These are phyloP conservation scores for Colletotrichum euphorbiae DNA, from an alignment of 2,329 filamentous ascomycete genomes.

Conservation along the genomic window DNA sequence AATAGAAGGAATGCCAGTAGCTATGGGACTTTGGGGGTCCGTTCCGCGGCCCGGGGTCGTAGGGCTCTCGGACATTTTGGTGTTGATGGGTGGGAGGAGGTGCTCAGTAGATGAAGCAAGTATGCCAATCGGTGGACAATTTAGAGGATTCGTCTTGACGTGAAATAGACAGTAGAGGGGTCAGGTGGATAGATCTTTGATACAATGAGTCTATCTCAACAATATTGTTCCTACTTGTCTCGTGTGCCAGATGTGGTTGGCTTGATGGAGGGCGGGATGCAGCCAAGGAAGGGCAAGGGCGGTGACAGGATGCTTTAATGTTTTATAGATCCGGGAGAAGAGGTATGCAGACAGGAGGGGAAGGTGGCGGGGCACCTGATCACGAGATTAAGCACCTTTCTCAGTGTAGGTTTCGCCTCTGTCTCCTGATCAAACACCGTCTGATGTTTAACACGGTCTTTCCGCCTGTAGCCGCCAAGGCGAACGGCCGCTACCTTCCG, in stretches of 20 bases:
- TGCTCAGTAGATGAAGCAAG: background rate
- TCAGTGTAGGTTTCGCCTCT: slow-evolving; percentile 36
- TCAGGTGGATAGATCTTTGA: background rate
- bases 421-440: slow-evolving; percentile 39
- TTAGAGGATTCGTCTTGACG: background rate
- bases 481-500: slow-evolving; percentile 6
- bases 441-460: slow-evolving; percentile 24
- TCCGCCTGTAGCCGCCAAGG: slow-evolving; percentile 23
- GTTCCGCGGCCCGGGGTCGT: slow-evolving; percentile 19
- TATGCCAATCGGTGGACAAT: background rate
- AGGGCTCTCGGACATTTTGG: slow-evolving; percentile 32
- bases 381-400: slow-evolving; percentile 22
- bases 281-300: background rate
- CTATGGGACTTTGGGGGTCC: slow-evolving; percentile 30
- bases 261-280: background rate
- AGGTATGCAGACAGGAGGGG: slow-evolving; percentile 11
- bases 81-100: background rate
- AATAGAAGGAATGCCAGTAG: slow-evolving; percentile 34
- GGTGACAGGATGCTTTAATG: slow-evolving; percentile 6
- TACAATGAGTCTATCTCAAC: no score
- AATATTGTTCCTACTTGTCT: no score
- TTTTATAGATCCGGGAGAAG: background rate
- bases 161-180: background rate
- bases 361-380: slow-evolving; percentile 25
- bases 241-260: background rate